phyloP scores from a whole-genome alignment of 306 rosid genomes.

The Prunus dulcis region DNA sequence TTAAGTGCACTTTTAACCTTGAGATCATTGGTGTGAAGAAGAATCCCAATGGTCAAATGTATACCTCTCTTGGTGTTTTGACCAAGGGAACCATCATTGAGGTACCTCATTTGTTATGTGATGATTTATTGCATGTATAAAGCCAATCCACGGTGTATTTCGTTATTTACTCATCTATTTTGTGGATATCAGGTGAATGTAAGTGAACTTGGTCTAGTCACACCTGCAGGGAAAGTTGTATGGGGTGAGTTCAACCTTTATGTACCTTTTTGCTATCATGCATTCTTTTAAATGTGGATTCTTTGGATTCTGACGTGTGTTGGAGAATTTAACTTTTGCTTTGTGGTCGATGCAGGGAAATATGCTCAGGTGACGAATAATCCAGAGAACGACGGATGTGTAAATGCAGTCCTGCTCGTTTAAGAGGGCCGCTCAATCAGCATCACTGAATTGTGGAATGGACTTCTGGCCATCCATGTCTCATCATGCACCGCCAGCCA shows the following conservation, averaged over 20 bases:
- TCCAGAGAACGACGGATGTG: conserved; percentile 93
- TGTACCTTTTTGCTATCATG: background rate
- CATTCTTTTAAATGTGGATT: background rate
- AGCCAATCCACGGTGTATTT: background rate
- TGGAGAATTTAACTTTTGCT: conserved; percentile 6
- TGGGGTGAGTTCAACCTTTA: conserved; percentile 62
- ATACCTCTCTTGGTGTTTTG: conserved; percentile 84
- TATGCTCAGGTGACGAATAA: conserved; percentile 94
- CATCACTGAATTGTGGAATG: background rate
- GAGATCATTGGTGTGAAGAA: conserved; percentile 91
- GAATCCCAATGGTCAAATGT: conserved; percentile 91
- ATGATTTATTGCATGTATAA: background rate
- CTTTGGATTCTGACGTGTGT: background rate
- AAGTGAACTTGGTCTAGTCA: conserved; percentile 90
- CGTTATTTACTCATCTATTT: background rate
- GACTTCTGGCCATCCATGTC: background rate
- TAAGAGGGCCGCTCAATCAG: conserved; percentile 16
- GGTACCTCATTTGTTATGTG: conserved; percentile 35
- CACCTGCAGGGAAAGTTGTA: conserved; percentile 95
- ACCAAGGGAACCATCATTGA: conserved; percentile 92
- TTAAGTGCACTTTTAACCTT: conserved; percentile 86
- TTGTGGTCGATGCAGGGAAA: conserved; percentile 55
- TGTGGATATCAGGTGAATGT: conserved; percentile 71
- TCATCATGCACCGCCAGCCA: background rate
- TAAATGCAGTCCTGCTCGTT: conserved; percentile 85